Conservation (phyloP, 2,329 filamentous ascomycete genomes). For the Aspergillus quadricinctus region DNA sequence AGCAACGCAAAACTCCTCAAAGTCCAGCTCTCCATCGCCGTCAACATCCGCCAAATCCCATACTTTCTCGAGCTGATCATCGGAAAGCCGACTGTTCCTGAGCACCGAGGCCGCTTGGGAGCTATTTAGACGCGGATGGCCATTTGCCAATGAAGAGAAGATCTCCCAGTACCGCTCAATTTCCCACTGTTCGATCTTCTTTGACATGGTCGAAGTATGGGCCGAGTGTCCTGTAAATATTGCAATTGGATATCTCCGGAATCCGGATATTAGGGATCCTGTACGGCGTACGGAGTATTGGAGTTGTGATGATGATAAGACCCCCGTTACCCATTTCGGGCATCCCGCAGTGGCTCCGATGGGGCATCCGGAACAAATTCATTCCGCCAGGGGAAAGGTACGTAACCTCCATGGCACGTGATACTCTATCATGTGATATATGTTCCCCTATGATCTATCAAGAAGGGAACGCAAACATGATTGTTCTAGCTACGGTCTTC, state of each 20-base stretch:
- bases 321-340: conserved; percentile 13
- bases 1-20: conserved; percentile 98
- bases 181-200: conserved; percentile 66
- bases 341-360: conserved; percentile 16
- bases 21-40: conserved; percentile 94
- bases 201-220: conserved; percentile 29
- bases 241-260: conserved; percentile 1
- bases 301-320: conserved; percentile 5
- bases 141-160: conserved; percentile 64
- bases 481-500: no score
- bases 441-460: no score
- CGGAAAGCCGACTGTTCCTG: conserved; percentile 67
- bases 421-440: no score
- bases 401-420: no score
- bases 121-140: conserved; percentile 62
- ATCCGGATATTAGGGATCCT: neutral
- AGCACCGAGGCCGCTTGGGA: conserved; percentile 66
- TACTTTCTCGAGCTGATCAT: conserved; percentile 88
- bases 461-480: no score
- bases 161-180: conserved; percentile 78
- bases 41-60: conserved; percentile 98
- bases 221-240: neutral
- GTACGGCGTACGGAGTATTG: neutral
- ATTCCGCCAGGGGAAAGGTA: conserved; percentile 23
- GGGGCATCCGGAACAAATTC: conserved; percentile 20